phyloP scores from a whole-genome alignment of 306 rosid genomes.

The Medicago truncatula region MtrunA17r5.0-ANR NC_053045.1:44300501-44301000 shows the following conservation, averaged over 20 bases:
- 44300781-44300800: conserved; percentile 67
- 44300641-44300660: conserved; percentile 3
- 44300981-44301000: conserved; percentile 42
- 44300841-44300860: neutral
- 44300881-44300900: too few species aligned
- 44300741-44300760: conserved; percentile 48
- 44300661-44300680: conserved; percentile 32
- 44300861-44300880: too few species aligned
- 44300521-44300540: neutral
- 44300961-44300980: conserved; percentile 61
- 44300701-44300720: conserved; percentile 39
- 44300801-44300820: conserved; percentile 54
- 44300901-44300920: neutral
- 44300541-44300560: neutral
- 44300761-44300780: conserved; percentile 52
- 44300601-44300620: conserved; percentile 12
- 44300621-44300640: conserved; percentile 32
- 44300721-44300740: conserved; percentile 35
- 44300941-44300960: conserved; percentile 55
- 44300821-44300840: neutral
- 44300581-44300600: neutral
- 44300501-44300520: neutral
- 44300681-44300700: conserved; percentile 5
- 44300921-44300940: conserved; percentile 15
- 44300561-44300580: neutral